Percentiles rank a stretch among this genome's conserved stretches.
These are phyloP conservation scores for Amniculicola lignicola DNA, from an alignment of 495 filamentous ascomycete genomes.

Conservation along the genomic window DNA sequence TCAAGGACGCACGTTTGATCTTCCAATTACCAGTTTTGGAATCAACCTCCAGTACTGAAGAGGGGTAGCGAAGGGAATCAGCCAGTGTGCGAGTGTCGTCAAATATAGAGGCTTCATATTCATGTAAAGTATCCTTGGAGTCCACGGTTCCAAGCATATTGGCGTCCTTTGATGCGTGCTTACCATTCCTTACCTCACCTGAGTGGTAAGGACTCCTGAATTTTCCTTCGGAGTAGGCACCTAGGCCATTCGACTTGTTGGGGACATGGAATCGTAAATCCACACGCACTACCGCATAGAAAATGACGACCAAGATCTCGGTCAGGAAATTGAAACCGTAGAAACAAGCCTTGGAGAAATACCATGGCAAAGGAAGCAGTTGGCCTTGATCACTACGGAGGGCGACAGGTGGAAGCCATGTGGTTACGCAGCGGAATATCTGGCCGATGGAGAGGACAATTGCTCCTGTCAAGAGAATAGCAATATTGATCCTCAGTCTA, in stretches of 20 bases:
- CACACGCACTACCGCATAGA: conserved; percentile 63
- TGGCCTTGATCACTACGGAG: conserved; percentile 18
- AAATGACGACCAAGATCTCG: conserved; percentile 64
- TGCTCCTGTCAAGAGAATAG: conserved; percentile 25
- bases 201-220: background rate
- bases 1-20: conserved; percentile 12
- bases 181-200: conserved; percentile 17
- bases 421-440: conserved; percentile 28
- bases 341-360: conserved; percentile 44
- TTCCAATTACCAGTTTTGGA: conserved; percentile 20
- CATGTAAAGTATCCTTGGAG: conserved; percentile 14
- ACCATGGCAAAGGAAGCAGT: conserved; percentile 31
- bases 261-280: conserved; percentile 75
- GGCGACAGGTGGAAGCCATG: conserved; percentile 27
- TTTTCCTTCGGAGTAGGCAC: conserved; percentile 14
- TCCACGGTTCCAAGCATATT: background rate
- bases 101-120: conserved; percentile 18
- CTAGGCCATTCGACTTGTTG: conserved; percentile 34
- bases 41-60: conserved; percentile 23
- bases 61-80: conserved; percentile 23
- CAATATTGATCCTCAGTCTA: conserved; percentile 31
- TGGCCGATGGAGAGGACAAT: conserved; percentile 31
- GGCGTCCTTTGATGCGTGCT: conserved; percentile 5
- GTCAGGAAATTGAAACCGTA: conserved; percentile 75
- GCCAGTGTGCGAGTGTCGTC: conserved; percentile 20